phyloP scores from a whole-genome alignment of 1,139 yeast genomes.

The Pneumocystis jirovecii region DNA sequence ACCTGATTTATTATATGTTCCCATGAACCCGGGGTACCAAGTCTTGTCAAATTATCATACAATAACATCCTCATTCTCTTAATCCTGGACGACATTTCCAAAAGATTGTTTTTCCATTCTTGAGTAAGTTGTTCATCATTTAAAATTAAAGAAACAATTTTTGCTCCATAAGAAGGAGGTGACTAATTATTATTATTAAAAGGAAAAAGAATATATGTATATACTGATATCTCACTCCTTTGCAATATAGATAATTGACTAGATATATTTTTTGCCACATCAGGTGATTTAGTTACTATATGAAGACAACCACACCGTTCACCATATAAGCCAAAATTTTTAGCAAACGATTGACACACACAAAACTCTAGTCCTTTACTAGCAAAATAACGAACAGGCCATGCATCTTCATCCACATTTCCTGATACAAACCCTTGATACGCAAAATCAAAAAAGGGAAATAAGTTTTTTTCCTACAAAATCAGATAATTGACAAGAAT shows the following conservation, averaged over 20 bases:
- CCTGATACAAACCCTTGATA: conserved; percentile 92
- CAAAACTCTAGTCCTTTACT: conserved; percentile 37
- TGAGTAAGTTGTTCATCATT: conserved; percentile 43
- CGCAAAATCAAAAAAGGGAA: conserved; percentile 79
- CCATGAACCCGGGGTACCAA: conserved; percentile 55
- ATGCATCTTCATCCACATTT: conserved; percentile 37
- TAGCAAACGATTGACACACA: conserved; percentile 84
- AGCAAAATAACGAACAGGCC: conserved; percentile 32
- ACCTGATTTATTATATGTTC: conserved; percentile 74
- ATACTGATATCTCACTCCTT: conserved; percentile 67
- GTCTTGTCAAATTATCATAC: conserved; percentile 36
- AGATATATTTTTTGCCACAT: conserved; percentile 33
- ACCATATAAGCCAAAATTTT: conserved; percentile 93
- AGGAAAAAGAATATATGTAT: not conserved
- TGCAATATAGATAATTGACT: conserved; percentile 68
- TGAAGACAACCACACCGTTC: conserved; percentile 91
- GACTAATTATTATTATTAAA: conserved; percentile 20
- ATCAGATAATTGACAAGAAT: not conserved
- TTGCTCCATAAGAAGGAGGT: conserved; percentile 90
- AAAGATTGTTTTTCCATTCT: conserved; percentile 64
- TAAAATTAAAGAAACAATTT: conserved; percentile 66
- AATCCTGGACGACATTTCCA: conserved; percentile 63
- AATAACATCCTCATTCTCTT: conserved; percentile 49
- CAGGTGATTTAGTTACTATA: conserved; percentile 27
- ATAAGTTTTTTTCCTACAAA: conserved; percentile 32